Evolutionary conservation across 768 basidiomycete genomes (phyloP), one percentile per base, ranked within the genome.

Genomic region (Termitomyces sp.): DNA sequence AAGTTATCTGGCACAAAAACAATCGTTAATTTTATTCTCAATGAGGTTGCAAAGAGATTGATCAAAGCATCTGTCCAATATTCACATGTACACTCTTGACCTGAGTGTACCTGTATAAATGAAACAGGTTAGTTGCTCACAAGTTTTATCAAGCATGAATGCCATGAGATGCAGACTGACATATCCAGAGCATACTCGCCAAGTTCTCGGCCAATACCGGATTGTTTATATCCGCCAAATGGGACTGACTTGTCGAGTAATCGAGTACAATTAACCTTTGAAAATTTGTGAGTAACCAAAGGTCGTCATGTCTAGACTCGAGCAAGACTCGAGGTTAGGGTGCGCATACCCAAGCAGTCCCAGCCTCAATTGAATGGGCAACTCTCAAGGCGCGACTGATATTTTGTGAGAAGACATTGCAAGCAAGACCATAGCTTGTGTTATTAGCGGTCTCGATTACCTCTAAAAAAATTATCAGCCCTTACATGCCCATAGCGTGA

Each of bases 151-250:
- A 12, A 2, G 34, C 34, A 34, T 13, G 34, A 32, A 14, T 12
- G 12, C 34, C 9, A 53, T 1, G 8, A 46, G 24, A 34, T 13
- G n/a, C 2, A 34, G 4, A 62, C 62, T 22, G 29, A 66, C 67
- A 56, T 68, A 12, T 67, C 68, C 2, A 68, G 54, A 7, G 67
- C 68, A 46, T 69, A 68, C 41, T 68, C 59, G 3, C 67, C 68
- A 9, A 68, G 60, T 53, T 69, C 68, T 12, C 67, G 55, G 0
- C 68, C 64, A 27, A 65, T 64, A 5, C 66, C 66, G 24, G 67
- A 69, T 24, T 66, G 65, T 54, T 68, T 69, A 58, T 61, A 69
- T n/a, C 69, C 67, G 20, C 69, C 68, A 32, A 69, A 68, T 14
- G 67, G 66, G 3, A 69, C 61, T 13, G 51, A 37, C 10, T 53